Percentiles rank a stretch among this genome's conserved stretches.
Conservation (phyloP, 2,329 filamentous ascomycete genomes). For the Coleophoma crateriformis region DNA sequence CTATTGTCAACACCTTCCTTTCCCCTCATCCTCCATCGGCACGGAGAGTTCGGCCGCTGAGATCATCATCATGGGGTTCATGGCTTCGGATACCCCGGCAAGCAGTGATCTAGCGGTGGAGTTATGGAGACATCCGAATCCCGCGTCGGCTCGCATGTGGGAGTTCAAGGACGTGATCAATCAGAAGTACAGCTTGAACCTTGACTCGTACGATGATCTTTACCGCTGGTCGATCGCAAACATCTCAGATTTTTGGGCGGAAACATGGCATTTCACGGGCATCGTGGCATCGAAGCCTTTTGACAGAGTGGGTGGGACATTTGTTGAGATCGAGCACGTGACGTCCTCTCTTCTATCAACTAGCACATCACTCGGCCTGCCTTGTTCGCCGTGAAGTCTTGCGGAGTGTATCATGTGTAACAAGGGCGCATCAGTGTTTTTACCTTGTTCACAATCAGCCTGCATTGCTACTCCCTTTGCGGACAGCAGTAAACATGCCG, state of each 20-base stretch:
- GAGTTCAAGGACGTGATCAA: conserved; percentile 67
- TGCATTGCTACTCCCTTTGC: too few relatives aligned
- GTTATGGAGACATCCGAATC: conserved; percentile 68
- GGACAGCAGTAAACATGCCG: too few relatives aligned
- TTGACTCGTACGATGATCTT: conserved; percentile 67
- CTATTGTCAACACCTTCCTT: too few relatives aligned
- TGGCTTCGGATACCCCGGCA: conserved; percentile 5
- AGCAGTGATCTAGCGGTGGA: conserved; percentile 28
- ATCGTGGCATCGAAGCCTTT: conserved; percentile 64
- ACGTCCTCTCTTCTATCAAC: neutral
- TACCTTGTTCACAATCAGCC: too few relatives aligned
- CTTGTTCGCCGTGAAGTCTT: too few relatives aligned
- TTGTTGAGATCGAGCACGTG: conserved; percentile 2
- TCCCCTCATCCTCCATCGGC: too few relatives aligned
- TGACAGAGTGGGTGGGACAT: conserved; percentile 41
- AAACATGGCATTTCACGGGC: conserved; percentile 78
- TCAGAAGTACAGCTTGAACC: conserved; percentile 54
- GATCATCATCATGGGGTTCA: neutral
- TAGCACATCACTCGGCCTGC: neutral
- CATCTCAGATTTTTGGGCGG: conserved; percentile 74
- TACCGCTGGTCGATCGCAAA: conserved; percentile 81
- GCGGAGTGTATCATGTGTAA: too few relatives aligned
- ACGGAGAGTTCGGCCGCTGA: neutral
- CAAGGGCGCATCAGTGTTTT: too few relatives aligned
- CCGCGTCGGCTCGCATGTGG: conserved; percentile 64